phyloP scores from a whole-genome alignment of 306 rosid genomes.

The Malus sylvestris region DNA sequence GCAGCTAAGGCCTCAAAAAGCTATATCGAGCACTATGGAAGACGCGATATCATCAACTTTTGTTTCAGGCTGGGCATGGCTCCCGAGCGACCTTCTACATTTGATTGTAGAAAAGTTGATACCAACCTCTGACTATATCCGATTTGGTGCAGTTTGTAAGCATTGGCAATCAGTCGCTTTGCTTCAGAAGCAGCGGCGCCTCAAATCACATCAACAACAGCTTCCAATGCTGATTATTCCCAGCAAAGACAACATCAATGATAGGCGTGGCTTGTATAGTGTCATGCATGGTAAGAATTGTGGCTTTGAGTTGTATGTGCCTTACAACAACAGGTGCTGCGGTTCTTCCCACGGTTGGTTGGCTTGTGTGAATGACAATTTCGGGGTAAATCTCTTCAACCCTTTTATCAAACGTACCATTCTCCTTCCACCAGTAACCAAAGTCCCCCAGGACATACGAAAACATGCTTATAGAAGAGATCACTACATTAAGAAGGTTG shows the following conservation, averaged over 20 bases:
- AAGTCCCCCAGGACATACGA: neutral
- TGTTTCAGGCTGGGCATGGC: neutral
- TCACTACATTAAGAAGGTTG: neutral
- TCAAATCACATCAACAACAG: neutral
- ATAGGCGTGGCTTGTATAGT: neutral
- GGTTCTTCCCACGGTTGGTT: constrained; percentile 6
- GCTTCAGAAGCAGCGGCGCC: neutral
- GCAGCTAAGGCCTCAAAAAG: neutral
- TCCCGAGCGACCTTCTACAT: constrained; percentile 4
- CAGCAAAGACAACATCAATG: neutral
- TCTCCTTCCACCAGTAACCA: neutral
- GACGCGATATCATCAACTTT: neutral
- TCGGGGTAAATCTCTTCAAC: neutral
- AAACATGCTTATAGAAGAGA: neutral
- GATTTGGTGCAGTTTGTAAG: constrained; percentile 1
- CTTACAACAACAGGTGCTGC: neutral
- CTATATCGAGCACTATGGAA: neutral
- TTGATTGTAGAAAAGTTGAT: neutral
- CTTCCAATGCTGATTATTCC: constrained; percentile 1
- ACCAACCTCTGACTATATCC: neutral
- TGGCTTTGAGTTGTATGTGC: neutral
- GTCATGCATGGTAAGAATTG: neutral
- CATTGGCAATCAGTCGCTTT: neutral
- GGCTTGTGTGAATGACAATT: neutral
- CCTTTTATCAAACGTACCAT: neutral